Evolutionary conservation across 2,329 filamentous ascomycete genomes (phyloP), one percentile per base, ranked within the genome.

Genomic region (Thermothelomyces thermophilus): DNA sequence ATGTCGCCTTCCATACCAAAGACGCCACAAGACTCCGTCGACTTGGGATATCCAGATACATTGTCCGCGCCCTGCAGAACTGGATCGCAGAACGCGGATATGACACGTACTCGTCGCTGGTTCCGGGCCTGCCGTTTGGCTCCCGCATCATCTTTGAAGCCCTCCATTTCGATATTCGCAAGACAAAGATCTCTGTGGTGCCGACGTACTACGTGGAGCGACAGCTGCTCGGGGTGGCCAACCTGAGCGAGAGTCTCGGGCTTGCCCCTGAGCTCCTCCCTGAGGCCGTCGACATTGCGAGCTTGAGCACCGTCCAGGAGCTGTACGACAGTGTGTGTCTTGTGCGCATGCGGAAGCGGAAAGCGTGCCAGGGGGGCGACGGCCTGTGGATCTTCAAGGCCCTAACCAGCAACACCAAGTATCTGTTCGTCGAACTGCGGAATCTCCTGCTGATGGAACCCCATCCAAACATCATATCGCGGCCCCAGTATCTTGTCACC

Each of bases 311-410:
- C 41, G 59, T 76, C 52, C 68, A 68, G 17, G 75, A 82, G 61
- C 64, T 82, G 16, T 75, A 82, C 55, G 80, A 83, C 58, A 80
- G 77, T 53, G 74, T 82, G 39, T 79, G 75, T 49, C 65, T 81
- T 13, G 76, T 82, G 39, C 64, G 66, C 28, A 67, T 75, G 35
- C 56, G 34, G 20, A 30, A 20, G 3, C 28, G 34, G 1, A 17
- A 6, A 14, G 17, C 10, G 26, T 17, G 42, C 3, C 14, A 46
- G 8, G 41, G 64, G 17, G 66, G 63, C 6, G 58, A 64, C 42
- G 60, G 65, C 41, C 62, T 68, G 2, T 75, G 72, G 68, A 74
- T 81, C 49, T 72, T 83, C 63, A 83, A 83, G 60, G 75, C 77
- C 3, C 62, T 82, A 36, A 76, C 74, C 2, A 77, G 75, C 63